A percentile compares a stretch with the other conserved stretches of the same genome.
These are phyloP conservation scores for Aspergillus bombycis DNA, from an alignment of 2,329 filamentous ascomycete species.

Conservation along the genomic window DNA sequence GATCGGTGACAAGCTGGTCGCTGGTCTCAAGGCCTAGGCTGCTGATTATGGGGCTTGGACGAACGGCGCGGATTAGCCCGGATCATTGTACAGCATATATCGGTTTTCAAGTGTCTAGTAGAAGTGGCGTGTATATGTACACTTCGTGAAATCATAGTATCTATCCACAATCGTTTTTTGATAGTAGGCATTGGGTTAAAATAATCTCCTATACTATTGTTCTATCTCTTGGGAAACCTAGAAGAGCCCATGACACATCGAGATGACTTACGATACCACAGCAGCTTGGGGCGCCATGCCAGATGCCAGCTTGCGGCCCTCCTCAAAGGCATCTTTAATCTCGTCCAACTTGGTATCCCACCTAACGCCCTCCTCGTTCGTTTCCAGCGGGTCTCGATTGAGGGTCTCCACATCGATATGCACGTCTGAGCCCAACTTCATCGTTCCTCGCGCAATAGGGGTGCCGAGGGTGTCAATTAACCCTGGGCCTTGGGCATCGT, in stretches of 20 bases:
- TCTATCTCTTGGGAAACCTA: background rate
- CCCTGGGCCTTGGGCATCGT: conserved; percentile 1
- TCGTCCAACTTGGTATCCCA: background rate
- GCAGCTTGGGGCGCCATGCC: background rate
- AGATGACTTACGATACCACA: background rate
- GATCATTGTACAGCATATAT: background rate
- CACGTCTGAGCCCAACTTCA: background rate
- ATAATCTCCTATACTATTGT: background rate
- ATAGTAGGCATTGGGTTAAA: background rate
- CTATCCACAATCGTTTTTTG: background rate
- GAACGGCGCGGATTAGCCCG: background rate
- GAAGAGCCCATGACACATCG: background rate
- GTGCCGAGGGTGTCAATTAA: background rate
- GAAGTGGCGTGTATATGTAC: background rate
- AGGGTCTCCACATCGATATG: background rate
- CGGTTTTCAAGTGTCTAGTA: background rate
- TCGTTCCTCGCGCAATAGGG: background rate
- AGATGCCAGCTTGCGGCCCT: background rate
- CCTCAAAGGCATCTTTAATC: background rate
- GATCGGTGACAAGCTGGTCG: conserved; percentile 57
- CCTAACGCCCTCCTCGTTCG: too few relatives aligned
- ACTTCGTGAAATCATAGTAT: background rate
- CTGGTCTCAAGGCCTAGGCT: conserved; percentile 15
- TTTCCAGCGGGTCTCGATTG: background rate
- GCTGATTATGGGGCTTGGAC: background rate